phyloP scores from a whole-genome alignment of 495 filamentous ascomycete species.

The Daldinia bambusicola region DNA sequence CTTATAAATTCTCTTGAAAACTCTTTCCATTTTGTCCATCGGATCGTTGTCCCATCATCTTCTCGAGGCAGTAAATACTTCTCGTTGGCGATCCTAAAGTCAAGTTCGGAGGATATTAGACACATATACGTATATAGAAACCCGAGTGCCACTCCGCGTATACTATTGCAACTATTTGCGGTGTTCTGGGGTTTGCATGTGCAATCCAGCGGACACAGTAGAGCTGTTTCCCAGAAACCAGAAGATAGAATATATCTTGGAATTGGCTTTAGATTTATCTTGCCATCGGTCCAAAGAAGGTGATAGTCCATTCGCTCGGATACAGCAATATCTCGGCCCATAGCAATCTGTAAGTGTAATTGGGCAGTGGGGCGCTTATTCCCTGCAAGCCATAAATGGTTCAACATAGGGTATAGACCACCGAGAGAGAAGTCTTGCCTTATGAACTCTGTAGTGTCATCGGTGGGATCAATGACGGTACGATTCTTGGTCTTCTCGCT shows the following conservation, averaged over 20 bases:
- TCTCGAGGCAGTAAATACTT: neutral
- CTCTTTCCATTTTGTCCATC: neutral
- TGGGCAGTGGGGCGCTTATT: neutral
- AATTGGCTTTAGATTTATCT: neutral
- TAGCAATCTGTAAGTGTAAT: conserved; percentile 1
- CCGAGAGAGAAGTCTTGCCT: neutral
- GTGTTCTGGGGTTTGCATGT: neutral
- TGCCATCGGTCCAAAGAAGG: neutral
- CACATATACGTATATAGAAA: neutral
- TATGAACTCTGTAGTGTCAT: neutral
- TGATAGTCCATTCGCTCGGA: neutral
- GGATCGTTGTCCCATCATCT: neutral
- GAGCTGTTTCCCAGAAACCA: neutral
- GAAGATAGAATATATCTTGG: conserved; percentile 1
- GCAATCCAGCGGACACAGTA: neutral
- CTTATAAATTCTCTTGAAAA: neutral
- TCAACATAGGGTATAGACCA: neutral
- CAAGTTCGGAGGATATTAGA: neutral
- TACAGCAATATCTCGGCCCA: neutral
- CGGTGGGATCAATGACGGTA: neutral
- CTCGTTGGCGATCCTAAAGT: neutral
- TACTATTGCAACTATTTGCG: neutral
- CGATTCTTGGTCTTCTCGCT: neutral
- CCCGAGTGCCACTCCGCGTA: neutral
- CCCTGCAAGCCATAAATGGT: neutral